These are phyloP conservation scores for Epipyxis sp. DNA, from an alignment of 108 stramenopile species.

Conservation along the genomic window DNA sequence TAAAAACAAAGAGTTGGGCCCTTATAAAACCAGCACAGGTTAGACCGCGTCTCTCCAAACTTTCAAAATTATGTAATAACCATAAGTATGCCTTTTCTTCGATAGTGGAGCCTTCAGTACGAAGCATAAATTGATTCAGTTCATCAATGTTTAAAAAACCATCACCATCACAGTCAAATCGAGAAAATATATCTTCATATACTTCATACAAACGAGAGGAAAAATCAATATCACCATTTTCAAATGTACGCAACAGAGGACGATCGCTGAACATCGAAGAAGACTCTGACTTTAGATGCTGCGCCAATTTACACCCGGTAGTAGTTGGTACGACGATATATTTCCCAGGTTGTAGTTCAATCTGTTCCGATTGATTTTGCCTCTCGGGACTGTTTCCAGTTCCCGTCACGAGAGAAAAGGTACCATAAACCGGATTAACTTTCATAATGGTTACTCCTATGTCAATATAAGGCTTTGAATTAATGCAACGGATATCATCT, in stretches of 20 bases:
- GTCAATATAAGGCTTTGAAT: slow-evolving; percentile 38
- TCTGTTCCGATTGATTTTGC: slow-evolving; percentile 35
- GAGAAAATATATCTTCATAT: slow-evolving; percentile 1
- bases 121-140: slow-evolving; percentile 16
- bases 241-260: not conserved
- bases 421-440: slow-evolving; percentile 29
- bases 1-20: slow-evolving; percentile 8
- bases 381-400: slow-evolving; percentile 36
- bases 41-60: not conserved
- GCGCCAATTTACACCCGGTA: slow-evolving; percentile 29
- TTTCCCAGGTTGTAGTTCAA: slow-evolving; percentile 32
- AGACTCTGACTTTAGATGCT: slow-evolving; percentile 12
- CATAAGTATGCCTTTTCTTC: not conserved
- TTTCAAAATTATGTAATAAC: slow-evolving; percentile 7
- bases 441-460: slow-evolving; percentile 37
- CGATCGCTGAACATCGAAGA: slow-evolving; percentile 4
- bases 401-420: slow-evolving; percentile 26
- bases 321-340: slow-evolving; percentile 39
- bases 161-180: slow-evolving; percentile 12
- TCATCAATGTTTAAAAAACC: not conserved
- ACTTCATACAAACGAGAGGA: not conserved
- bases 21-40: not conserved
- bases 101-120: slow-evolving; percentile 4
- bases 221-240: slow-evolving; percentile 17
- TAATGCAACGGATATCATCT: slow-evolving; percentile 35